A percentile compares a stretch with the other conserved stretches of the same genome.
Conservation (phyloP, 768 basidiomycete genomes). For the Termitomyces eurrhizus region DNA sequence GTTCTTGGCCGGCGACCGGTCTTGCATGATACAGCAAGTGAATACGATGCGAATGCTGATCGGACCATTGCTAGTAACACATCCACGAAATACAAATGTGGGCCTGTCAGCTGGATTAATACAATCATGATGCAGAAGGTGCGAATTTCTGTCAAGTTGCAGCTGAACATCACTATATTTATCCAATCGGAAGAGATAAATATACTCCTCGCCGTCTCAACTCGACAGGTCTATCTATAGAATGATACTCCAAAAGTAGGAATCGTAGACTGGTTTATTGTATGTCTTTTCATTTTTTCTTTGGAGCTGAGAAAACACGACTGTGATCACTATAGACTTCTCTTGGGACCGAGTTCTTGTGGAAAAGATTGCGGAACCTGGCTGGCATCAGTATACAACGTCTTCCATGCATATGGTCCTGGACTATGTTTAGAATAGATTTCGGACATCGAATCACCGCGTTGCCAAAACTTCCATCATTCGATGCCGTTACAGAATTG, state of each 20-base stretch:
- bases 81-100: neutral
- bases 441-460: neutral
- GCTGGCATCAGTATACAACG: neutral
- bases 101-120: neutral
- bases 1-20: neutral
- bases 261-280: neutral
- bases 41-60: neutral
- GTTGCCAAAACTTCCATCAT: neutral
- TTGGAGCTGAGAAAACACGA: neutral
- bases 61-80: neutral
- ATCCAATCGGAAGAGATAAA: too few relatives aligned
- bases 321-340: neutral
- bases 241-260: neutral
- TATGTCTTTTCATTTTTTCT: neutral
- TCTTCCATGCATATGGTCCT: neutral
- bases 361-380: too few relatives aligned
- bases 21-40: too few relatives aligned
- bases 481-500: neutral
- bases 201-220: neutral
- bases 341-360: neutral
- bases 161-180: neutral
- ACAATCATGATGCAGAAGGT: neutral
- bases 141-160: neutral
- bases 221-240: neutral
- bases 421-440: conserved; percentile 1